Percentiles rank a stretch among this genome's conserved stretches.
These are phyloP conservation scores for Macrophomina pseudophaseolina DNA, from an alignment of 2,329 filamentous ascomycete genomes.

Conservation along the genomic window DNA sequence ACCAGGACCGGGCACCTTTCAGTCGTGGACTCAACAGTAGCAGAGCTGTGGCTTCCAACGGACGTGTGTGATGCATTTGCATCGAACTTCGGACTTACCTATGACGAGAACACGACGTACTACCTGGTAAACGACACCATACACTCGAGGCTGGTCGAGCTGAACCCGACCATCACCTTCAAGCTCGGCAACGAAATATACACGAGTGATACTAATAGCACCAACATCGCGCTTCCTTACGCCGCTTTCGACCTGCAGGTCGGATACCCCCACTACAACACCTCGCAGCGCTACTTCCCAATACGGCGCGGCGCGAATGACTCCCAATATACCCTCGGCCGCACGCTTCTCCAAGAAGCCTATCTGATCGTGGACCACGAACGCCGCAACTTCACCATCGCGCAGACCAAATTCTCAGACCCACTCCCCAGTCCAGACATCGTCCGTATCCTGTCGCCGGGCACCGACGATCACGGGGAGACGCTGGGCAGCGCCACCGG, in stretches of 20 bases:
- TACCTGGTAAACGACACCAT: slow-evolving; percentile 48
- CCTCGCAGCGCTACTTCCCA: slow-evolving; percentile 41
- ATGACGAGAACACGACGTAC: slow-evolving; percentile 42
- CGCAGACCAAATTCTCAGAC: slow-evolving; percentile 15
- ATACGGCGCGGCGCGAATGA: slow-evolving; percentile 44
- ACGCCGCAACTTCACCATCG: slow-evolving; percentile 38
- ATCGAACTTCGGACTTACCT: slow-evolving; percentile 46
- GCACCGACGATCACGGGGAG: neutral
- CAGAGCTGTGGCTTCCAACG: slow-evolving; percentile 35
- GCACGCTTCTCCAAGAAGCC: slow-evolving; percentile 45
- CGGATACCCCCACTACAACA: neutral
- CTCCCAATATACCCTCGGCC: slow-evolving; percentile 35
- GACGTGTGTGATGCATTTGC: slow-evolving; percentile 47
- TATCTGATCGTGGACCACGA: slow-evolving; percentile 47
- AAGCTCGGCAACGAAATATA: slow-evolving; percentile 39
- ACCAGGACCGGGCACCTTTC: slow-evolving; percentile 27
- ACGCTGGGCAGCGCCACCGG: neutral
- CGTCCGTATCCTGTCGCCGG: slow-evolving; percentile 4
- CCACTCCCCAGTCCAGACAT: slow-evolving; percentile 6
- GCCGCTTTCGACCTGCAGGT: slow-evolving; percentile 17
- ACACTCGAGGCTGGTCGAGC: slow-evolving; percentile 38
- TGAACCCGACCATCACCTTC: slow-evolving; percentile 46
- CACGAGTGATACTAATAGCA: slow-evolving; percentile 38
- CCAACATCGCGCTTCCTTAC: slow-evolving; percentile 22
- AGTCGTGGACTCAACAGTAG: slow-evolving; percentile 31